phyloP scores from a whole-genome alignment of 306 rosid genomes.

The Begonia fuchsioides region DNA sequence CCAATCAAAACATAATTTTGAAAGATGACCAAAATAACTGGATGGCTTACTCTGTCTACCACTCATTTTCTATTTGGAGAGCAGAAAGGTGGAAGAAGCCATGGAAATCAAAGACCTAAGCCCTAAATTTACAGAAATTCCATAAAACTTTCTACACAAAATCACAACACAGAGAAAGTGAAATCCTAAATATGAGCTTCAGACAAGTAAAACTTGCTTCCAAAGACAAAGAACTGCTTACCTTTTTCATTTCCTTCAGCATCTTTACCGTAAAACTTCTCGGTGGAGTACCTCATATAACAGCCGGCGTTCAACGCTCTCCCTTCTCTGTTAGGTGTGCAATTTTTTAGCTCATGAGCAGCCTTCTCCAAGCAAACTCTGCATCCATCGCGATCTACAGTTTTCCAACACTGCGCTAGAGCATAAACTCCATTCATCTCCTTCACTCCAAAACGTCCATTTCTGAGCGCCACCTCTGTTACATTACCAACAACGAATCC shows the following conservation, averaged over 20 bases:
- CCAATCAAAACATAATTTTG: no score
- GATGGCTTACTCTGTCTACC: no score
- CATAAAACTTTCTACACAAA: not conserved
- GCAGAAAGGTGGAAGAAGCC: constrained; percentile 3
- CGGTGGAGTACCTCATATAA: constrained; percentile 61
- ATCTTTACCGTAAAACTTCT: constrained; percentile 28
- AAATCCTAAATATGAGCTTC: no score
- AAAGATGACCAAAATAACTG: no score
- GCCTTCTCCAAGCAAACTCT: constrained; percentile 51
- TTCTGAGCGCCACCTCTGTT: constrained; percentile 11
- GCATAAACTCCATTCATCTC: constrained; percentile 41
- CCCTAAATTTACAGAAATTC: not conserved
- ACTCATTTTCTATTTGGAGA: constrained; percentile 6
- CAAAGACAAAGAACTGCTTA: constrained; percentile 6
- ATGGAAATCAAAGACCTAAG: not conserved
- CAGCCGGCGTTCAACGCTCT: constrained; percentile 72
- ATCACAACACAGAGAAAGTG: no score
- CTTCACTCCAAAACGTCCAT: constrained; percentile 33
- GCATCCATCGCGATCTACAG: constrained; percentile 29
- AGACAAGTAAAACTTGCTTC: no score
- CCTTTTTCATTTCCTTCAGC: constrained; percentile 15
- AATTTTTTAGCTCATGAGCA: constrained; percentile 15
- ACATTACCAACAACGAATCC: constrained; percentile 22
- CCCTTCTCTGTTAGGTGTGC: constrained; percentile 50
- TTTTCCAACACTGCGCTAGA: constrained; percentile 78